Conservation (phyloP, 1,139 yeast species). For the Meyerozyma athensensis region DNA sequence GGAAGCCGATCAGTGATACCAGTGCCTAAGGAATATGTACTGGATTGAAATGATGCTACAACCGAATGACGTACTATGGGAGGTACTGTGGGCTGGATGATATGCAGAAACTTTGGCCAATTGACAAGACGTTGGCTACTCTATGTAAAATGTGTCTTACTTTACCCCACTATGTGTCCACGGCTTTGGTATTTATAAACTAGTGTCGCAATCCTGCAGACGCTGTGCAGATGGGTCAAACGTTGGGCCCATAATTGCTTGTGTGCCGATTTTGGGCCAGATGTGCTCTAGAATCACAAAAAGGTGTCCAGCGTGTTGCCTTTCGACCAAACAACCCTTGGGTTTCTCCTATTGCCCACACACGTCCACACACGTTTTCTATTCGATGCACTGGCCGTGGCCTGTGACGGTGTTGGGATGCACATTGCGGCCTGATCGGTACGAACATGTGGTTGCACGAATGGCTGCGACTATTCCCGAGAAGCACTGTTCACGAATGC, state of each 20-base stretch:
- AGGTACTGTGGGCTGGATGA: too few species aligned
- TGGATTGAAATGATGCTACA: not conserved
- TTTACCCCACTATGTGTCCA: constrained; percentile 1
- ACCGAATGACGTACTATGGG: too few species aligned
- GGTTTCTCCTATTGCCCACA: too few species aligned
- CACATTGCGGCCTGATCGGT: too few species aligned
- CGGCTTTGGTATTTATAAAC: not conserved
- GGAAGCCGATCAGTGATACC: too few species aligned
- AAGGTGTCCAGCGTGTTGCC: not conserved
- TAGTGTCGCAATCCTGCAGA: constrained; percentile 2
- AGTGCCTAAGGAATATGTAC: not conserved
- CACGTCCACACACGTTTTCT: constrained; percentile 3
- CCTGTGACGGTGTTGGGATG: too few species aligned
- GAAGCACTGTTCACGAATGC: constrained; percentile 34
- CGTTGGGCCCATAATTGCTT: too few species aligned
- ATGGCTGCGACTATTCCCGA: constrained; percentile 2
- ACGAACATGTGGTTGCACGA: too few species aligned
- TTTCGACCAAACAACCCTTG: too few species aligned
- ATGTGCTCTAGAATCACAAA: constrained; percentile 1
- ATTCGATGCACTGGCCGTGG: not conserved
- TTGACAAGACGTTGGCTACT: not conserved
- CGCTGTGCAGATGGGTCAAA: constrained; percentile 1
- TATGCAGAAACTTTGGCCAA: not conserved
- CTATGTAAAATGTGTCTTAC: not conserved
- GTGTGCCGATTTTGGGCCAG: constrained; percentile 2